These are phyloP conservation scores for Pleurotus sapidus DNA, from an alignment of 768 basidiomycete genomes.

Conservation along the genomic window DNA sequence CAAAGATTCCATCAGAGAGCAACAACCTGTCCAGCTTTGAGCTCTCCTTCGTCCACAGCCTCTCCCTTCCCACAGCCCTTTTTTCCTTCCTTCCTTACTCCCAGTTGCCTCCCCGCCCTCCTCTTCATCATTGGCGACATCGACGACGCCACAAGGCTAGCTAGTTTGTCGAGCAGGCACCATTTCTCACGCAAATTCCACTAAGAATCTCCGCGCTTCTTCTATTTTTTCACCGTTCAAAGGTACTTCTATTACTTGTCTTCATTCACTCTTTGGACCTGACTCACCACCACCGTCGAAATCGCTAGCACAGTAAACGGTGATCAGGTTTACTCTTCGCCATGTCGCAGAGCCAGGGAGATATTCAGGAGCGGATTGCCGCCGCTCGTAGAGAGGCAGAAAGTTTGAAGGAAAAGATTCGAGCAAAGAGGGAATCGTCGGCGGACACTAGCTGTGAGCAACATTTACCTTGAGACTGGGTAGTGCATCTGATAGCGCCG, in stretches of 20 bases:
- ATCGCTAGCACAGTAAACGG: conserved; percentile 1
- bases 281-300: conserved; percentile 4
- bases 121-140: conserved; percentile 9
- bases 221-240: conserved; percentile 10
- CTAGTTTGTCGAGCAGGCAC: neutral
- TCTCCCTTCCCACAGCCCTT: conserved; percentile 20
- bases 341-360: conserved; percentile 81
- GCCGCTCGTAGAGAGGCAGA: conserved; percentile 97
- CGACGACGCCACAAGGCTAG: neutral
- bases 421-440: conserved; percentile 92
- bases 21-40: conserved; percentile 16
- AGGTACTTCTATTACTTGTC: conserved; percentile 7
- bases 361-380: conserved; percentile 91
- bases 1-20: conserved; percentile 21
- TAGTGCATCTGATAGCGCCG: conserved; percentile 9
- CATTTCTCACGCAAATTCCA: conserved; percentile 7
- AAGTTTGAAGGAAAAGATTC: conserved; percentile 97
- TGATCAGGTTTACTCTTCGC: conserved; percentile 6
- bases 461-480: conserved; percentile 7
- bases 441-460: conserved; percentile 96
- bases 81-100: conserved; percentile 17
- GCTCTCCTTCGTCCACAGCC: conserved; percentile 21
- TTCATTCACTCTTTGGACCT: conserved; percentile 1
- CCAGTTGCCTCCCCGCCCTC: conserved; percentile 16
- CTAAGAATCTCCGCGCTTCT: conserved; percentile 9